These are phyloP conservation scores for Yamadazyma takamatsuzukensis DNA, from an alignment of 805 yeast genomes.

Conservation along the genomic window DNA sequence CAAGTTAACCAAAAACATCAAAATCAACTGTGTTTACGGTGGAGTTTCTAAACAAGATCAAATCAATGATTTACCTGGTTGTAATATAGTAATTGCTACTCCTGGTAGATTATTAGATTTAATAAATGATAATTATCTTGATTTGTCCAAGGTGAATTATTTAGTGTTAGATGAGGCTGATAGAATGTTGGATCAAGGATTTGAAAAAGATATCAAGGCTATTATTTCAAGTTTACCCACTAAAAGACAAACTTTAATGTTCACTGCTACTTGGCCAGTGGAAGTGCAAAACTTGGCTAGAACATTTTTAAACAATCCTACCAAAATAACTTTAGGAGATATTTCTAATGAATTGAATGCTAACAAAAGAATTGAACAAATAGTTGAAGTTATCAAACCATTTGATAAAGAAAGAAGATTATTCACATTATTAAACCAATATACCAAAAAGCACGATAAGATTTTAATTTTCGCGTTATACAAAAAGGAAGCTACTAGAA, in stretches of 20 bases:
- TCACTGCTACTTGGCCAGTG: conserved; percentile 99
- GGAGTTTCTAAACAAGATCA: conserved; percentile 97
- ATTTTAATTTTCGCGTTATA: conserved; percentile 89
- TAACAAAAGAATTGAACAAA: conserved; percentile 88
- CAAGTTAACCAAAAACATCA: conserved; percentile 58
- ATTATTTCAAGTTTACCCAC: conserved; percentile 59
- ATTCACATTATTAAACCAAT: conserved; percentile 66
- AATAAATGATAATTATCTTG: conserved; percentile 80
- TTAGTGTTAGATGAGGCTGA: conserved; percentile 97
- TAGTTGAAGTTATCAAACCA: conserved; percentile 84
- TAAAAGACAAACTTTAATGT: conserved; percentile 89
- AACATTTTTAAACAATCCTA: conserved; percentile 80
- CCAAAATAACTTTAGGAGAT: conserved; percentile 88
- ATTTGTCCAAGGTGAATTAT: conserved; percentile 64
- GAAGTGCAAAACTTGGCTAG: conserved; percentile 92
- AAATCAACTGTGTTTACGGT: conserved; percentile 87
- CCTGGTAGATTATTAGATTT: conserved; percentile 97
- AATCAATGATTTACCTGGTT: conserved; percentile 58
- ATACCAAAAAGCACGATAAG: conserved; percentile 70
- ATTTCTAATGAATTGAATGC: conserved; percentile 85
- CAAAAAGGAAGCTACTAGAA: conserved; percentile 93
- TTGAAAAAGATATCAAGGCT: conserved; percentile 90
- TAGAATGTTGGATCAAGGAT: conserved; percentile 97
- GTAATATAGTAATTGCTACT: conserved; percentile 88
- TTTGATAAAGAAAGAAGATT: conserved; percentile 75